These are phyloP conservation scores for Ophiosphaerella herpotricha DNA, from an alignment of 2,329 filamentous ascomycete species.

Conservation along the genomic window DNA sequence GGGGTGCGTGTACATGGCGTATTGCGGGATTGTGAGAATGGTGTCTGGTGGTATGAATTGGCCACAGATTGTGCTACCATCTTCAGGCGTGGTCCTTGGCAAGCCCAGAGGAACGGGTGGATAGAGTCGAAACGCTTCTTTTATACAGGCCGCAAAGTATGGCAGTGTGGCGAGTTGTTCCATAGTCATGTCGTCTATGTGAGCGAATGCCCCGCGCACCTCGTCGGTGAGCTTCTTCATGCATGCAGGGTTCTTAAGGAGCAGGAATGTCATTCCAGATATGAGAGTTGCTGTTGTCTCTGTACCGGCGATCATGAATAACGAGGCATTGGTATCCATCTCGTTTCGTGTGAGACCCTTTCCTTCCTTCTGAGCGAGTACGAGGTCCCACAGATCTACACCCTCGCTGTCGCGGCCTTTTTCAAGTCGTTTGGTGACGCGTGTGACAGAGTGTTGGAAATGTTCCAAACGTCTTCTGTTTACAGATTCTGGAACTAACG, in stretches of 20 bases:
- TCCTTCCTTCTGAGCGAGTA: slow-evolving; percentile 41
- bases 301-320: slow-evolving; percentile 51
- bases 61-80: slow-evolving; percentile 45
- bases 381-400: slow-evolving; percentile 49
- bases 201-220: slow-evolving; percentile 31
- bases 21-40: slow-evolving; percentile 21
- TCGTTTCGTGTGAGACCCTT: slow-evolving; percentile 35
- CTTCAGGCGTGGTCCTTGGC: slow-evolving; percentile 40
- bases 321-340: slow-evolving; percentile 44
- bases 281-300: slow-evolving; percentile 53
- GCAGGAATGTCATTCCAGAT: slow-evolving; percentile 43
- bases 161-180: slow-evolving; percentile 32
- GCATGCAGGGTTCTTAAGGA: slow-evolving; percentile 35
- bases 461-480: slow-evolving; percentile 20
- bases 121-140: slow-evolving; percentile 50
- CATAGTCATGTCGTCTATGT: slow-evolving; percentile 43
- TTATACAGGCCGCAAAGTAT: slow-evolving; percentile 48
- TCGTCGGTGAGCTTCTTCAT: slow-evolving; percentile 36
- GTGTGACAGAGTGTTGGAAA: slow-evolving; percentile 22
- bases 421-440: slow-evolving; percentile 37
- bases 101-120: slow-evolving; percentile 47
- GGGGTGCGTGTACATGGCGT: slow-evolving; percentile 19
- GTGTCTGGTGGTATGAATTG: slow-evolving; percentile 39
- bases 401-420: slow-evolving; percentile 27
- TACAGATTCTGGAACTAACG: slow-evolving; percentile 4